A percentile compares a stretch with the other conserved stretches of the same genome.
These are phyloP conservation scores for Nannizziopsis arthrosporioides DNA, from an alignment of 2,329 filamentous ascomycete species.

Conservation along the genomic window DNA sequence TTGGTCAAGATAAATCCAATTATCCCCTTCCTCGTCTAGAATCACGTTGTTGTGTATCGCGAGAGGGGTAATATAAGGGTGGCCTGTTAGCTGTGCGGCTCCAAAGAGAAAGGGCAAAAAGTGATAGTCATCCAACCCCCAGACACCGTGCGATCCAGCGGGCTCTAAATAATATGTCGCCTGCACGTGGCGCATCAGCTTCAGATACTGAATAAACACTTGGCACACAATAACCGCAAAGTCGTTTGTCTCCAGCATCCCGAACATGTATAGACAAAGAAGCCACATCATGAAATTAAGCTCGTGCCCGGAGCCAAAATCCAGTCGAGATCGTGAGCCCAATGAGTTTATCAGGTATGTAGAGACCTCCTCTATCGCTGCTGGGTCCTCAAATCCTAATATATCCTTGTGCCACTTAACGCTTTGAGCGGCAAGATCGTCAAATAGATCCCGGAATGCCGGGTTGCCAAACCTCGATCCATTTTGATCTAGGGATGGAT, in stretches of 20 bases:
- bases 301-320: slow-evolving; percentile 96
- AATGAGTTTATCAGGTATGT: slow-evolving; percentile 75
- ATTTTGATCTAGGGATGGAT: slow-evolving; percentile 72
- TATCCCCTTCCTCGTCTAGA: slow-evolving; percentile 70
- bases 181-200: slow-evolving; percentile 77
- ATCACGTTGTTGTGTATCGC: slow-evolving; percentile 80
- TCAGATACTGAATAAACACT: slow-evolving; percentile 72
- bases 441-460: slow-evolving; percentile 71
- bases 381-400: slow-evolving; percentile 27
- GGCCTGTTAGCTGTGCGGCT: slow-evolving; percentile 74
- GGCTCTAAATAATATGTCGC: slow-evolving; percentile 93
- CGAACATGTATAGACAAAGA: slow-evolving; percentile 77
- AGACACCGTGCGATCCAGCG: slow-evolving; percentile 91
- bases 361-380: slow-evolving; percentile 57
- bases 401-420: slow-evolving; percentile 33
- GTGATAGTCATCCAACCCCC: slow-evolving; percentile 95
- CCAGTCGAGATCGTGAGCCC: slow-evolving; percentile 75
- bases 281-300: slow-evolving; percentile 96
- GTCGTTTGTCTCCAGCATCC: slow-evolving; percentile 50
- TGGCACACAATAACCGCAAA: slow-evolving; percentile 64
- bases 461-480: slow-evolving; percentile 93
- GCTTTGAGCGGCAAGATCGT: slow-evolving; percentile 33
- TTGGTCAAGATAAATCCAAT: slow-evolving; percentile 86
- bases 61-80: slow-evolving; percentile 65
- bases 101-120: slow-evolving; percentile 94